Evolutionary conservation across 225 moss, liverwort and hornwort species (phyloP).

Genomic region (Rhytidiadelphus loreus): DNA sequence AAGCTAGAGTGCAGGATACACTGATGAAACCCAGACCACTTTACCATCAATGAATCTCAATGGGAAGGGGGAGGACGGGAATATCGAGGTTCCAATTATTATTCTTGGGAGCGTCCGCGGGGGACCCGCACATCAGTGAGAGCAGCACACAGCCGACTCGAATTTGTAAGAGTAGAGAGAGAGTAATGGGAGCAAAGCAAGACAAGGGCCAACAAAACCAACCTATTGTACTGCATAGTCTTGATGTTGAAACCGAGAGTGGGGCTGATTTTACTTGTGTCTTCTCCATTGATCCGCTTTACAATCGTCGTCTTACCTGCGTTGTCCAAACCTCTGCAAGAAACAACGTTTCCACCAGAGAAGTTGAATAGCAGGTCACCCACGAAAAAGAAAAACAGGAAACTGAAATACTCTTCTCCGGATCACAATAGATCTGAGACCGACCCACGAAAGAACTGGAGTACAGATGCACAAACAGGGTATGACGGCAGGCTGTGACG

Average conservation of each 20-base stretch:
- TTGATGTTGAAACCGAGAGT: constrained; percentile 98
- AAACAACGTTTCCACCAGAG: not conserved
- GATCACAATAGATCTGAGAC: not conserved
- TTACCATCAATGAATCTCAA: not conserved
- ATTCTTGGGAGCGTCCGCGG: not conserved
- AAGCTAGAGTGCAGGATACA: not conserved
- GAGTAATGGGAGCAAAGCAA: not conserved
- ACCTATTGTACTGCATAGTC: constrained; percentile 92
- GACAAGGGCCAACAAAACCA: not conserved
- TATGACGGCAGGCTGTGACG: not conserved
- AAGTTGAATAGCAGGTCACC: not conserved
- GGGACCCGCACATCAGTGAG: not conserved
- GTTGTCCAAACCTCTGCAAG: constrained; percentile 82
- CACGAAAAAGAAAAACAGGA: not conserved
- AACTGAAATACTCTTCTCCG: not conserved
- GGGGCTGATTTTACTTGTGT: constrained; percentile 93
- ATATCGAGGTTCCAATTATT: too few relatives aligned
- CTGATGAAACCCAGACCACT: not conserved
- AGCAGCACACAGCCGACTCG: not conserved
- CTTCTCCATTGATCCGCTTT: constrained; percentile 94
- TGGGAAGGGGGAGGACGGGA: not conserved
- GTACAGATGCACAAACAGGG: not conserved
- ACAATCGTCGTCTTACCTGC: constrained; percentile 98
- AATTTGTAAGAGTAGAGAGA: not conserved
- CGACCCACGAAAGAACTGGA: not conserved